phyloP scores from a whole-genome alignment of 495 filamentous ascomycete species.

The Terfezia boudieri region DNA sequence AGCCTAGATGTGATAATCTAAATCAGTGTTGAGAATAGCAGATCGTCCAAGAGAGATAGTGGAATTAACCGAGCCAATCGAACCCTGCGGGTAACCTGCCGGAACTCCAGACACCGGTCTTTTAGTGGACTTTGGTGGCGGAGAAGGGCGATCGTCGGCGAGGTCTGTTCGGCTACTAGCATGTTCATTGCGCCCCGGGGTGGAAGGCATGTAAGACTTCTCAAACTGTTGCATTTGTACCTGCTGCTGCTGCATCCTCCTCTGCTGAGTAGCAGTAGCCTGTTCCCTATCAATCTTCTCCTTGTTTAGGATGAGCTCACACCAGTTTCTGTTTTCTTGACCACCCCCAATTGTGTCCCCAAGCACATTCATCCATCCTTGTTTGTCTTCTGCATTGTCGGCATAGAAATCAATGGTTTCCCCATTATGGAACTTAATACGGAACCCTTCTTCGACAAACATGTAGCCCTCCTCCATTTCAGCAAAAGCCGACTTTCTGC shows the following conservation, averaged over 20 bases:
- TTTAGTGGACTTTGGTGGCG: background rate
- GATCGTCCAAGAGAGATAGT: too few species aligned
- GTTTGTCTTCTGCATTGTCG: conserved; percentile 62
- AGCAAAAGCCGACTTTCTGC: conserved; percentile 82
- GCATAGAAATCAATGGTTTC: conserved; percentile 98
- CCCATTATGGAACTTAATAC: conserved; percentile 90
- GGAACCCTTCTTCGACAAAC: conserved; percentile 98
- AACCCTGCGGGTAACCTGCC: too few species aligned
- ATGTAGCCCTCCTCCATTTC: conserved; percentile 98
- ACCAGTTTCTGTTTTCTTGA: conserved; percentile 41
- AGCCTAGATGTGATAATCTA: too few species aligned
- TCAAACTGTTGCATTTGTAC: background rate
- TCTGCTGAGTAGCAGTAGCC: conserved; percentile 8
- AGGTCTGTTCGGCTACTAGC: too few species aligned
- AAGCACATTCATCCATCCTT: conserved; percentile 87
- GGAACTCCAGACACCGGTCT: background rate
- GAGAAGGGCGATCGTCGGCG: background rate
- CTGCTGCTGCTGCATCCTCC: conserved; percentile 10
- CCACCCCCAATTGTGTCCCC: conserved; percentile 54
- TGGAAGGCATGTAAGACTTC: background rate
- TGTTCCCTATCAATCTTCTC: conserved; percentile 6
- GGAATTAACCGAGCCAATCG: too few species aligned
- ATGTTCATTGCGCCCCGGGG: background rate
- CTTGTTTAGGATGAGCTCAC: conserved; percentile 51
- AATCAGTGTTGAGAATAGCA: too few species aligned